Base-by-base conservation (phyloP, 2,329 filamentous ascomycete genomes). In the Aspergillus fijiensis region DNA sequence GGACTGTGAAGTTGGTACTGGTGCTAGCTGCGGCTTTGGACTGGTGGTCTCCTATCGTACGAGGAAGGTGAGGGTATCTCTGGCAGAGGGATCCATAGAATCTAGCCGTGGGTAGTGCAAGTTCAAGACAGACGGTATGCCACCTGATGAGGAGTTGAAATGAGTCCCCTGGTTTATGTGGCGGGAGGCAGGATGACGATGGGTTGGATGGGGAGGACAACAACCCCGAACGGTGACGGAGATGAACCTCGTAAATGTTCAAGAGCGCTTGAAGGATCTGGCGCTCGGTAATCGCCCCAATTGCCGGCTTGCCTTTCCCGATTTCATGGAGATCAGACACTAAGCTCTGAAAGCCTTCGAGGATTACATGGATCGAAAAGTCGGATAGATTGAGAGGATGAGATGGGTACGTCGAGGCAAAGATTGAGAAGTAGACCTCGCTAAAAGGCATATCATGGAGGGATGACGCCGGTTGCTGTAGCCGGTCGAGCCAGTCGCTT, bases 71-170 rank as follows among this genome's bases (percentile, higher is more conserved):
- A 59, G 27, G 19, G 27, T 59, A 61, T 4, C 21, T 42, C 10
- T 33, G 47, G n/a, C 63, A 65, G 2, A 67, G 11, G 16, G 48
- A 55, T 25, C 53, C 55, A 29, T 62, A 66, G 1, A 67, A 55
- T 11, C 49, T 49, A 2, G 60, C 59, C 3, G 65, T 65, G n/a
- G 60, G 52, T 2, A 49, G 57, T 1, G 53, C 56, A 1, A 62
- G 31, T 29, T 68, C 66, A 21, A 68, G 60, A 25, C 60, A 67
- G 4, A 67, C 49, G 12, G 55, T 62, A 33, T 68, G 63, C 66
- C 65, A 67, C 9, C 66, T 58, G 14, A 65, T 59, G 42, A 48
- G 47, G 31, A 59, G 49, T 51, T 55, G 52, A 0, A 55, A 23
- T 35, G 27, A 9, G 27, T 29, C 27, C 7, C 9, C 27, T 7